These are phyloP conservation scores for Thelonectria blattea DNA, from an alignment of 2,329 filamentous ascomycete genomes.

Conservation along the genomic window DNA sequence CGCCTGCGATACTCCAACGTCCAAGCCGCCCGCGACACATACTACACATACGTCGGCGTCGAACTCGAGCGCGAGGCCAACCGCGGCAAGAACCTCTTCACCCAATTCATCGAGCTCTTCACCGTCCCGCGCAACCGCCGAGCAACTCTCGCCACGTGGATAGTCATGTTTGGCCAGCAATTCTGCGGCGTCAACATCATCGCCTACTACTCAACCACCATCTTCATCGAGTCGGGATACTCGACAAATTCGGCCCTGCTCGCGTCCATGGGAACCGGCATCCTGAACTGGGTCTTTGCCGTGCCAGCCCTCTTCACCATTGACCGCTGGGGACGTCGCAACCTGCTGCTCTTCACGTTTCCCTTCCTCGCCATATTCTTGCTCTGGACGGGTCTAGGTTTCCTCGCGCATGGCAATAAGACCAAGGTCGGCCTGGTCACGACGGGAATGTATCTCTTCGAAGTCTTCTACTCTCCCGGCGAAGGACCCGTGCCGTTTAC, in stretches of 20 bases:
- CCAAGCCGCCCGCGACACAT: slow-evolving; percentile 62
- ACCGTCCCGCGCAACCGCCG: slow-evolving; percentile 64
- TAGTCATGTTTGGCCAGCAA: slow-evolving; percentile 72
- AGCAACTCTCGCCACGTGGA: slow-evolving; percentile 59
- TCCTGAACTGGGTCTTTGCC: slow-evolving; percentile 68
- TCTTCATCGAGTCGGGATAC: slow-evolving; percentile 34
- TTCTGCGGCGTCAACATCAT: slow-evolving; percentile 45
- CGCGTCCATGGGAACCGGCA: slow-evolving; percentile 41
- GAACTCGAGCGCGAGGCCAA: slow-evolving; percentile 49
- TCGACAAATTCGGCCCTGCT: slow-evolving; percentile 34
- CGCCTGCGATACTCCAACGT: slow-evolving; percentile 57
- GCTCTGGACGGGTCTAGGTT: slow-evolving; percentile 47
- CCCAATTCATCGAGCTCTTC: slow-evolving; percentile 63
- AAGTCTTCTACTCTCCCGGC: slow-evolving; percentile 41
- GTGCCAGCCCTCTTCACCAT: slow-evolving; percentile 41
- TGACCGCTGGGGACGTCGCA: slow-evolving; percentile 70
- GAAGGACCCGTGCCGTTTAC: slow-evolving; percentile 44
- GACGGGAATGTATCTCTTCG: slow-evolving; percentile 42
- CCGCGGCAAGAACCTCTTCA: slow-evolving; percentile 5
- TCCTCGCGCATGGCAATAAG: slow-evolving; percentile 33
- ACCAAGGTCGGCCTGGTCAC: slow-evolving; percentile 38
- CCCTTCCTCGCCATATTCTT: slow-evolving; percentile 61
- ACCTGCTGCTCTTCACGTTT: slow-evolving; percentile 49
- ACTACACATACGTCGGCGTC: slow-evolving; percentile 61
- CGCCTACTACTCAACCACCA: slow-evolving; percentile 37